Conservation (phyloP, 768 basidiomycete genomes). For the Boletus vermiculosoides region DNA sequence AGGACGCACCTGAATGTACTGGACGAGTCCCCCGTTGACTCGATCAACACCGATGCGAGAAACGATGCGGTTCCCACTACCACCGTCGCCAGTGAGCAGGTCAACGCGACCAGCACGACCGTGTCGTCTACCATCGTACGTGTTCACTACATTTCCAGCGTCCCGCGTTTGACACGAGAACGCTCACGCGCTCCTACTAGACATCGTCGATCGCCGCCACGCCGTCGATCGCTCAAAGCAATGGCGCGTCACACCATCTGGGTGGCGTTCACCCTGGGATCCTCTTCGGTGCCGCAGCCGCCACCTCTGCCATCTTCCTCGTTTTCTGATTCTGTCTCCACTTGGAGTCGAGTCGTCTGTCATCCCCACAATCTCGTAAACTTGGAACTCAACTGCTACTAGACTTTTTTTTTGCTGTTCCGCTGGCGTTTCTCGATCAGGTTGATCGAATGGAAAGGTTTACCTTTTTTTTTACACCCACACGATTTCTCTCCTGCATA, state of each 20-base stretch:
- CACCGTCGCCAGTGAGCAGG: background rate
- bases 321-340: background rate
- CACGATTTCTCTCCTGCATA: background rate
- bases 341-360: background rate
- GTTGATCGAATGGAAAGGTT: background rate
- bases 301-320: background rate
- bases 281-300: background rate
- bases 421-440: background rate
- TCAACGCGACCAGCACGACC: background rate
- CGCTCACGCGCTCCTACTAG: background rate
- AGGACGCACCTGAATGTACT: slow-evolving; percentile 11
- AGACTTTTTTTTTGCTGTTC: background rate
- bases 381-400: background rate
- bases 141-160: too few relatives aligned
- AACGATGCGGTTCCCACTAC: background rate
- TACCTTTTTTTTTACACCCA: background rate
- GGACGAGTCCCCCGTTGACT: background rate
- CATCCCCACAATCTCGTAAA: background rate
- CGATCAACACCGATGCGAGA: too few relatives aligned
- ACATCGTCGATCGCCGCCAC: background rate
- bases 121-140: too few relatives aligned
- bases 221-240: slow-evolving; percentile 3
- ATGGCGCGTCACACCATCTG: slow-evolving; percentile 13
- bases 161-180: background rate
- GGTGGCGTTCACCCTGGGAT: slow-evolving; percentile 6